These are phyloP conservation scores for Pythium scleroteichum DNA, from an alignment of 352 stramenopile species.

Conservation along the genomic window DNA sequence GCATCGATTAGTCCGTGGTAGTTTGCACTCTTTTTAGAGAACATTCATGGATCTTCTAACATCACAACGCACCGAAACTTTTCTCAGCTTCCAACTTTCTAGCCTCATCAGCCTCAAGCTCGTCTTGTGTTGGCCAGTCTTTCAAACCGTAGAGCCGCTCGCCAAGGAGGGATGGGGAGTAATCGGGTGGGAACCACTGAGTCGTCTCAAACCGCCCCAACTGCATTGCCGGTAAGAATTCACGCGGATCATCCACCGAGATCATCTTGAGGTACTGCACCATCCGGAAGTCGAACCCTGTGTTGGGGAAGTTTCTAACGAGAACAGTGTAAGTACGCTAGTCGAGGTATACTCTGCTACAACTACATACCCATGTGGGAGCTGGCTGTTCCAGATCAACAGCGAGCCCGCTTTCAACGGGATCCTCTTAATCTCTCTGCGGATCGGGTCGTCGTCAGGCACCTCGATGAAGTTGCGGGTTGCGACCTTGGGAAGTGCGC, in stretches of 20 bases:
- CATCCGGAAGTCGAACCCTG: constrained; percentile 49
- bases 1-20: constrained; percentile 80
- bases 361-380: constrained; percentile 36
- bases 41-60: too few species aligned
- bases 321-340: neutral
- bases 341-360: neutral
- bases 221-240: constrained; percentile 43
- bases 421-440: constrained; percentile 36
- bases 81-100: constrained; percentile 1
- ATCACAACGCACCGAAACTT: neutral
- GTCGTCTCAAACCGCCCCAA: constrained; percentile 33
- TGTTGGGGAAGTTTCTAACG: constrained; percentile 45
- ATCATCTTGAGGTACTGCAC: constrained; percentile 65
- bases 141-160: constrained; percentile 40
- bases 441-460: constrained; percentile 41
- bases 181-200: constrained; percentile 43
- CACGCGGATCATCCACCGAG: constrained; percentile 35
- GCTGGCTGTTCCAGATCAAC: constrained; percentile 52
- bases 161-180: constrained; percentile 34
- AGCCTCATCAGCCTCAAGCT: constrained; percentile 12
- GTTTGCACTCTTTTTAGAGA: neutral
- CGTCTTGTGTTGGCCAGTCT: constrained; percentile 34
- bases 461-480: constrained; percentile 51
- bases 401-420: constrained; percentile 48
- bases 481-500: constrained; percentile 32